Evolutionary conservation across 371 early-diverging fungal genomes (phyloP).

Genomic region (Lichtheimia corymbifera): DNA sequence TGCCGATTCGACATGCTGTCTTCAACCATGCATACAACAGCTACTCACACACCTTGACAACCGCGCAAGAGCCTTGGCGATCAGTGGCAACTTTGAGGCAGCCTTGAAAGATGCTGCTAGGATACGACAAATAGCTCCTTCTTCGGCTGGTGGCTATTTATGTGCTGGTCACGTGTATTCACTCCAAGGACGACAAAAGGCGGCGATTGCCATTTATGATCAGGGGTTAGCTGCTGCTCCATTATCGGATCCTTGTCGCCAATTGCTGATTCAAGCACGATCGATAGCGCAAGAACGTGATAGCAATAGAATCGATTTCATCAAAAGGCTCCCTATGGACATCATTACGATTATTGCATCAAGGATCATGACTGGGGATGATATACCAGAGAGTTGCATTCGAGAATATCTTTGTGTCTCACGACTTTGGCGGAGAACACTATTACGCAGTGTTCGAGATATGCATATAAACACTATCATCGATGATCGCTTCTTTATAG

Average conservation of each 20-base stretch:
- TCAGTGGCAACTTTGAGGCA: not conserved
- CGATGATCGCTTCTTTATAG: no score
- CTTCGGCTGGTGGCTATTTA: not conserved
- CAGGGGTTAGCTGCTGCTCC: not conserved
- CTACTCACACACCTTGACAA: not conserved
- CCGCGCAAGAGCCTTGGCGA: not conserved
- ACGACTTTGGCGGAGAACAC: no score
- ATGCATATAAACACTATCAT: no score
- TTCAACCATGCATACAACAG: no score
- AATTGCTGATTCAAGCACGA: not conserved
- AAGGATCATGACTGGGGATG: no score
- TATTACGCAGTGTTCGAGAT: no score
- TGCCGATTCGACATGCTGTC: no score
- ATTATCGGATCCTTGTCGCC: not conserved
- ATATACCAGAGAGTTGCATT: no score
- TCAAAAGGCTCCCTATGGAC: not conserved
- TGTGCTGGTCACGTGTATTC: not conserved
- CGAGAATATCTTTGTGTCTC: no score
- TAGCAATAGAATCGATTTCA: not conserved
- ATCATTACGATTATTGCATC: no score
- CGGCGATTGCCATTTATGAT: not conserved
- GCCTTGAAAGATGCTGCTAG: not conserved
- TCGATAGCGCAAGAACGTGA: no score
- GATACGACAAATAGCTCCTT: not conserved
- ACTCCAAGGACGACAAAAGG: not conserved